Percentiles rank a stretch among this genome's conserved stretches.
phyloP scores from a whole-genome alignment of 2,329 filamentous ascomycete genomes.

The Botryosphaeria dothidea region DNA sequence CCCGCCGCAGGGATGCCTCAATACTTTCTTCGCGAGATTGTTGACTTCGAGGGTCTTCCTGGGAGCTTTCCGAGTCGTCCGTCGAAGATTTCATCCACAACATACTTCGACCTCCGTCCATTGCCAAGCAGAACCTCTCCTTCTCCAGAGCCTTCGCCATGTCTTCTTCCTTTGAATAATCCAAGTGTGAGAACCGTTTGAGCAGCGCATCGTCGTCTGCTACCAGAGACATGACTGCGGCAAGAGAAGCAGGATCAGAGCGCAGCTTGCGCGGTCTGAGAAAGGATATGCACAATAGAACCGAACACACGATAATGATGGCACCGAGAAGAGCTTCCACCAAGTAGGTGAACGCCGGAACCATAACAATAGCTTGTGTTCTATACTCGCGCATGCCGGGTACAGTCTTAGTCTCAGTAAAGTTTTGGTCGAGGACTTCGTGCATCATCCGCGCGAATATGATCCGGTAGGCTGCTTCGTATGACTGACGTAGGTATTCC shows the following conservation, averaged over 20 bases:
- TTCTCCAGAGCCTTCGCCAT: constrained; percentile 22
- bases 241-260: constrained; percentile 39
- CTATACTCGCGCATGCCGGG: constrained; percentile 25
- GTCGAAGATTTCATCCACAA: constrained; percentile 19
- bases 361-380: constrained; percentile 38
- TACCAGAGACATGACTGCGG: constrained; percentile 36
- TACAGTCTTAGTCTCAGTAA: constrained; percentile 16
- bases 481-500: not conserved
- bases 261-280: constrained; percentile 25
- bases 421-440: constrained; percentile 28
- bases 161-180: constrained; percentile 26
- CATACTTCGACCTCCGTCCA: constrained; percentile 7
- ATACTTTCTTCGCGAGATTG: not conserved
- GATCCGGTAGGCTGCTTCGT: constrained; percentile 42
- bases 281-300: constrained; percentile 28
- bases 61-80: not conserved
- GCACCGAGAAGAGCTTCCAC: constrained; percentile 36
- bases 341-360: constrained; percentile 40
- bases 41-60: not conserved
- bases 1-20: not conserved
- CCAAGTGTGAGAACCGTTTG: constrained; percentile 26
- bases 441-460: constrained; percentile 42
- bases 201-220: constrained; percentile 30
- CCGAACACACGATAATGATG: constrained; percentile 26
- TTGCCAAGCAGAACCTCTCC: constrained; percentile 26